A percentile compares a stretch with the other conserved stretches of the same genome.
These are phyloP conservation scores for Starmerella potacharoeniae DNA, from an alignment of 805 yeast species.

Conservation along the genomic window DNA sequence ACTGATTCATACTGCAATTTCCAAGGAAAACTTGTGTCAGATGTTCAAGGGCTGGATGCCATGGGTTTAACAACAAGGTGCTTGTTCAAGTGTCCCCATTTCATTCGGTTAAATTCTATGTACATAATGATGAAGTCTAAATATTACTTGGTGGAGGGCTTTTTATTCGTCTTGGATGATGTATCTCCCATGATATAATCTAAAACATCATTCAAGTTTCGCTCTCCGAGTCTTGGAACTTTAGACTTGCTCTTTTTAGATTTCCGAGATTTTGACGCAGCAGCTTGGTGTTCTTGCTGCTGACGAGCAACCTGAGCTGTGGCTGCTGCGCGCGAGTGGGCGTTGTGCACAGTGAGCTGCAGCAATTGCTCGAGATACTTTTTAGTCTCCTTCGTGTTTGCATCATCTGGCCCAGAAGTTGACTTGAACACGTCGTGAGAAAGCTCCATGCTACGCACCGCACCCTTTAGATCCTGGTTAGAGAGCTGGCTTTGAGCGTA, in stretches of 20 bases:
- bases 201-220: conserved; percentile 54
- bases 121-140: background rate
- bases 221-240: conserved; percentile 20
- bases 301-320: background rate
- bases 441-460: conserved; percentile 43
- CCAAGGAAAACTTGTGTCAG: conserved; percentile 54
- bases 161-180: background rate
- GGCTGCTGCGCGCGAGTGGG: conserved; percentile 3
- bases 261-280: background rate
- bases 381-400: conserved; percentile 53
- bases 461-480: conserved; percentile 40
- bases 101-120: background rate
- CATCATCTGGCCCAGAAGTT: conserved; percentile 57
- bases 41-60: conserved; percentile 96
- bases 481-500: conserved; percentile 50
- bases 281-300: background rate
- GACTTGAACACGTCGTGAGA: conserved; percentile 48
- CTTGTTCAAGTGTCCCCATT: too few relatives aligned
- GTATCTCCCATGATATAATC: conserved; percentile 36
- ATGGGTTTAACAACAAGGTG: conserved; percentile 36
- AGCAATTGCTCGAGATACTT: conserved; percentile 52
- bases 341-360: conserved; percentile 34
- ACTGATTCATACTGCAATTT: conserved; percentile 69
- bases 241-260: background rate
- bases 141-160: background rate